A percentile compares a stretch with the other conserved stretches of the same genome.
Evolutionary conservation across 2,329 filamentous ascomycete genomes (phyloP).

Genomic region (Cladophialophora yegresii): DNA sequence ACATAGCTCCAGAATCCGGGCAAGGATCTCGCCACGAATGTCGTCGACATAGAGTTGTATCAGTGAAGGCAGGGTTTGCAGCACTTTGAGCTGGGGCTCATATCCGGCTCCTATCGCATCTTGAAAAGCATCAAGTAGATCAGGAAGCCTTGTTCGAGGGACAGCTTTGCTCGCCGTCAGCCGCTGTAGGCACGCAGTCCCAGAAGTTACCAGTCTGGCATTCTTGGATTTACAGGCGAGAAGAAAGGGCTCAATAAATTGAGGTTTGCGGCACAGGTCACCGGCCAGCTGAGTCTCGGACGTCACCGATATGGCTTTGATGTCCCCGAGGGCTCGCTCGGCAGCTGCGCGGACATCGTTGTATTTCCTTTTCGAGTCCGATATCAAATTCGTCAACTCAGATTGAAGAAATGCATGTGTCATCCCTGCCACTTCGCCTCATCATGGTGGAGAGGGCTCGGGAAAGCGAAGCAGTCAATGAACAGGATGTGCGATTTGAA

Average conservation of each 20-base stretch:
- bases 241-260: constrained; percentile 91
- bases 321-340: constrained; percentile 87
- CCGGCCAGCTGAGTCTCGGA: constrained; percentile 75
- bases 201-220: constrained; percentile 83
- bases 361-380: constrained; percentile 95
- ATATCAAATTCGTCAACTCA: constrained; percentile 86
- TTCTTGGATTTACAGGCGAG: constrained; percentile 90
- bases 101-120: constrained; percentile 74
- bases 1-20: constrained; percentile 83
- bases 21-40: constrained; percentile 76
- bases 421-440: constrained; percentile 32
- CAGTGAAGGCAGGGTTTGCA: constrained; percentile 86
- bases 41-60: constrained; percentile 87
- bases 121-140: constrained; percentile 83
- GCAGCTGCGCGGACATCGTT: constrained; percentile 84
- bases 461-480: neutral
- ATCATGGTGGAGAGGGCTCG: constrained; percentile 18
- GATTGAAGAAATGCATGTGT: constrained; percentile 67
- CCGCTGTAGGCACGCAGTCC: constrained; percentile 83
- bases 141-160: constrained; percentile 74
- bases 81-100: constrained; percentile 92
- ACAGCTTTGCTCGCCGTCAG: constrained; percentile 81
- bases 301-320: constrained; percentile 72
- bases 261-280: constrained; percentile 76
- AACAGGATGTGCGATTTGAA: neutral